Base-by-base conservation (phyloP, 148 eudicot genomes). In the Vaccinium myrtillus region DNA sequence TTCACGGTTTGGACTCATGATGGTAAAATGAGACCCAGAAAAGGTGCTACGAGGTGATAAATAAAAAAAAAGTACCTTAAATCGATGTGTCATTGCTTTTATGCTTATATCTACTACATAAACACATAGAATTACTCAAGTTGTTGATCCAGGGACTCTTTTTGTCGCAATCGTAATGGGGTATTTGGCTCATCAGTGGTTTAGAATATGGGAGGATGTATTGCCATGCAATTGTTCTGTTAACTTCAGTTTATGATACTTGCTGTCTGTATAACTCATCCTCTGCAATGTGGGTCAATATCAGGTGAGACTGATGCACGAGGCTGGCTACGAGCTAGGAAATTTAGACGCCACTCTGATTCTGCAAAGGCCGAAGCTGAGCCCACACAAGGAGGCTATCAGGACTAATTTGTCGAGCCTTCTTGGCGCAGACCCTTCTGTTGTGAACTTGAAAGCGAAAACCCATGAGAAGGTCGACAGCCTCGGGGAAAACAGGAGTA, bases 401-500 rank as follows among this genome's bases (percentile, higher is more conserved):
- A 88, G 92, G 81, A 87, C 94, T 63, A 95, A 95, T 83, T 84
- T 97, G 70, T 94, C 96, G 2, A 85, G 86, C 87, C 91, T 95
- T 39, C 98, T 95, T 36, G 98, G 99, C 56, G 96, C 95, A 13
- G 98, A 97, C 84, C 94, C 93, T 21, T 86, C 98, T 2, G 95
- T 90, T 27, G 96, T 97, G 19, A 94, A 97, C 85, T 89, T 97
- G 54, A 97, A 97, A 87, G 98, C 99, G 2, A 97, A 97, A 88
- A 97, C 98, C 59, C 99, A 97, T 56, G 98, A 95, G 85, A 97
- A 95, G 88, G 98, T 97, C 25, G 98, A 97, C 85, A 97, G 99
- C 80, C 98, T 97, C 46, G 99, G 99, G 59, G 98, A 97, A 87
- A 95, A 95, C 75, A 32, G 99, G 85, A 97, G 99, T 78, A 95